phyloP scores from a whole-genome alignment of 2,329 filamentous ascomycete species.

The Alternaria gaisen region DNA sequence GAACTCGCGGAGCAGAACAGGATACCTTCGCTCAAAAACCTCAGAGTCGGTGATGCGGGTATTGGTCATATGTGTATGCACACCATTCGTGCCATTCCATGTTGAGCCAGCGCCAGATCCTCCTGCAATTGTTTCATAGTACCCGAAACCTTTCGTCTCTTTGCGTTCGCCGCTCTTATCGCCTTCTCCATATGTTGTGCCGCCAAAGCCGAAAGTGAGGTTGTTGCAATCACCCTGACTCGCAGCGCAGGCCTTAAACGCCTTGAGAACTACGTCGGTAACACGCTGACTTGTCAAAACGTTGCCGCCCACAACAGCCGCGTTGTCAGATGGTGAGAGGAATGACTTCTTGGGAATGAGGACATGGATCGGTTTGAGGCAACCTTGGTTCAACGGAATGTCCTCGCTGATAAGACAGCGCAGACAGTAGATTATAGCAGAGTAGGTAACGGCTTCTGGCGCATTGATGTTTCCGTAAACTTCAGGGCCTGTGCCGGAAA shows the following conservation, averaged over 20 bases:
- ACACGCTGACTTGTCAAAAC: slow-evolving; percentile 80
- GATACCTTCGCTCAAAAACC: slow-evolving; percentile 79
- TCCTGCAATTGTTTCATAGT: slow-evolving; percentile 86
- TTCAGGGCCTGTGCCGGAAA: slow-evolving; percentile 79
- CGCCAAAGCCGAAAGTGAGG: slow-evolving; percentile 83
- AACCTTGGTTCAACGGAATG: slow-evolving; percentile 88
- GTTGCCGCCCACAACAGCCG: slow-evolving; percentile 84
- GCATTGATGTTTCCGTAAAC: slow-evolving; percentile 84
- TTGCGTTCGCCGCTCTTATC: slow-evolving; percentile 43
- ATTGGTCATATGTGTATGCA: slow-evolving; percentile 89
- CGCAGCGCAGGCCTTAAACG: slow-evolving; percentile 81
- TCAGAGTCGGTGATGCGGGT: slow-evolving; percentile 84
- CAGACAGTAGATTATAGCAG: slow-evolving; percentile 85
- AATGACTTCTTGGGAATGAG: slow-evolving; percentile 76
- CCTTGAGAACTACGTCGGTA: slow-evolving; percentile 82
- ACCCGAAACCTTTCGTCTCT: slow-evolving; percentile 79
- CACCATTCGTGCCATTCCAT: slow-evolving; percentile 77
- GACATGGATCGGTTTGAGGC: slow-evolving; percentile 78
- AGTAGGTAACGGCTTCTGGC: slow-evolving; percentile 82
- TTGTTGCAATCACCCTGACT: slow-evolving; percentile 86
- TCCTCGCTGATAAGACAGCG: slow-evolving; percentile 81
- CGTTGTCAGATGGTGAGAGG: slow-evolving; percentile 76
- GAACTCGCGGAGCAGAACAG: slow-evolving; percentile 76
- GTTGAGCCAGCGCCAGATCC: slow-evolving; percentile 76
- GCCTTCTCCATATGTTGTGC: slow-evolving; percentile 45